phyloP scores from a whole-genome alignment of 1,284 basidiomycete genomes.

The Limonomyces culmigenus region DNA sequence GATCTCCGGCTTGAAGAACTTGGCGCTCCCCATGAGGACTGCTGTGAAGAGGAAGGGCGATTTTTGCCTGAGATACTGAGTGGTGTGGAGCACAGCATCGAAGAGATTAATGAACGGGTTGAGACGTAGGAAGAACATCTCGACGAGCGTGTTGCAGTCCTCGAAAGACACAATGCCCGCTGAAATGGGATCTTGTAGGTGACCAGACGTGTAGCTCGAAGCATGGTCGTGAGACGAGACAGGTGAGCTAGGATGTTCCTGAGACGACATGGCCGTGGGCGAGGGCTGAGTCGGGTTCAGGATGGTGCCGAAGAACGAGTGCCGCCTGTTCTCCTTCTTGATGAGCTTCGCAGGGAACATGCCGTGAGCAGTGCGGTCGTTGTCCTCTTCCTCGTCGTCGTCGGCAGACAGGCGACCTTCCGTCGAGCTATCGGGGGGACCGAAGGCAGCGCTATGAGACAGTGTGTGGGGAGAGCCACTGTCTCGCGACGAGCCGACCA shows the following conservation, averaged over 20 bases:
- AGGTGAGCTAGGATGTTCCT: slow-evolving; percentile 7
- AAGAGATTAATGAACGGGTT: slow-evolving; percentile 78
- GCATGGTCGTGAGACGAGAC: slow-evolving; percentile 11
- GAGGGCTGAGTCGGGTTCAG: slow-evolving; percentile 45
- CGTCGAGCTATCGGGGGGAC: slow-evolving; percentile 19
- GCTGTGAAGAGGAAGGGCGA: slow-evolving; percentile 71
- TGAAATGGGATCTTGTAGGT: slow-evolving; percentile 37
- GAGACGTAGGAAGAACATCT: slow-evolving; percentile 58
- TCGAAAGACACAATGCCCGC: slow-evolving; percentile 50
- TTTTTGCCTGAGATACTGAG: slow-evolving; percentile 52
- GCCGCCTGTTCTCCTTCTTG: slow-evolving; percentile 44
- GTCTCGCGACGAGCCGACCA: not conserved
- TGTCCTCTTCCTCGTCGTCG: slow-evolving; percentile 47
- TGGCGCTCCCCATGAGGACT: slow-evolving; percentile 68
- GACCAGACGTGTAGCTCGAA: slow-evolving; percentile 1
- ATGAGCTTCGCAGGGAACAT: slow-evolving; percentile 62
- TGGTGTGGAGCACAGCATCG: slow-evolving; percentile 61
- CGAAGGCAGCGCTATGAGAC: slow-evolving; percentile 26
- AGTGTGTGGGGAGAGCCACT: slow-evolving; percentile 18
- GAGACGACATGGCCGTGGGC: slow-evolving; percentile 8
- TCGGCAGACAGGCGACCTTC: slow-evolving; percentile 21
- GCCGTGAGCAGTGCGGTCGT: slow-evolving; percentile 37
- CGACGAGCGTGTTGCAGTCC: slow-evolving; percentile 52
- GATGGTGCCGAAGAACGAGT: slow-evolving; percentile 67
- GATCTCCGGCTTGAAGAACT: slow-evolving; percentile 61